Evolutionary conservation across 164 flowering plant genomes (phyloP), one percentile per base, ranked within the genome.

Genomic region (Piper betle): DNA sequence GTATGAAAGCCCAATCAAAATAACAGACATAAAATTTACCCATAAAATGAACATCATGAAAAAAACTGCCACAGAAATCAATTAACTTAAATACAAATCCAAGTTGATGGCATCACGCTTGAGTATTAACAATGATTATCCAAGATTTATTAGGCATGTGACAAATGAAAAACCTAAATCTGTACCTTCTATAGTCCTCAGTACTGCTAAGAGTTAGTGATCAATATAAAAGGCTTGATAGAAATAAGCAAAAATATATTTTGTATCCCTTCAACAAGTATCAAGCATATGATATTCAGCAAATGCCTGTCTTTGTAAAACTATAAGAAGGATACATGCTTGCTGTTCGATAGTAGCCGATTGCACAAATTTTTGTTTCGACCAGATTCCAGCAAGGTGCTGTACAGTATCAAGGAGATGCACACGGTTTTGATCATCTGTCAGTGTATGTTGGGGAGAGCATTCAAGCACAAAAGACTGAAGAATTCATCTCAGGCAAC

Each of bases 401-500:
- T 81, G 87, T 60, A 82, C 70, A 16, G 81, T 79, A 16, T 81
- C 86, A 52, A 77, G 48, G 50, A 84, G 80, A 58, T 62, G 53
- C 16, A 40, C 41, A 48, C 55, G 52, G 55, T 66, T 70, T 56
- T 70, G 62, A 63, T 72, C 79, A 67, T 77, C 80, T 43, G 55
- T 53, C 41, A 63, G 65, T 19, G 59, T 66, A 69, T 55, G 56
- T 46, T 65, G 58, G 33, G 17, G 91, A 59, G 95, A 81, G 69
- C 80, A 78, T 66, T 75, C 74, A 67, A 90, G 72, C 65, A 93
- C 82, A 53, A 87, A 78, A 74, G 86, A 85, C 58, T 90, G 96
- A 59, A 93, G 80, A 71, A 93, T 84, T 97, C 96, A 90, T 72
- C 84, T 83, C 71, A 90, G 72, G 75, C 95, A 88, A 69, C 84